A percentile compares a stretch with the other conserved stretches of the same genome.
Conservation (phyloP, 805 yeast species). For the Kodamaea kakaduensis region DNA sequence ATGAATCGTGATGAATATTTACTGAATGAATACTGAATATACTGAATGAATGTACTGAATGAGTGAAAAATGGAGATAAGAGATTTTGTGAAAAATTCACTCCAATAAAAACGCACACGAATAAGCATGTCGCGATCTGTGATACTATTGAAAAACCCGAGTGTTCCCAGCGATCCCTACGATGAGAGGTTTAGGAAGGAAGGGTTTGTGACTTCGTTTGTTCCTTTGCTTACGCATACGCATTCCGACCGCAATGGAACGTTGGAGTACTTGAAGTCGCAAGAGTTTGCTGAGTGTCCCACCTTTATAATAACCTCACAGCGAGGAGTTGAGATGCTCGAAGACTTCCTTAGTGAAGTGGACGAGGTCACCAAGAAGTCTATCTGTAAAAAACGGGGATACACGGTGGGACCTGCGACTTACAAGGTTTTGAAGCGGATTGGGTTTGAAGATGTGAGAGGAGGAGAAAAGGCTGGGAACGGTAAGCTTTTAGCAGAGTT, state of each 20-base stretch:
- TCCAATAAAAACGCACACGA: no score
- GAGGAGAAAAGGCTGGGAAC: slow-evolving; percentile 78
- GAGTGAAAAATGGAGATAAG: slow-evolving; percentile 1
- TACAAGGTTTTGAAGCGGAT: slow-evolving; percentile 48
- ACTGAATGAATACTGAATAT: background rate
- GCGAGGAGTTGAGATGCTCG: slow-evolving; percentile 81
- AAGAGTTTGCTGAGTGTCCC: slow-evolving; percentile 37
- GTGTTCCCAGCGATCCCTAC: slow-evolving; percentile 68
- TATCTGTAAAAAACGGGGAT: slow-evolving; percentile 53
- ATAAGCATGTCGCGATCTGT: slow-evolving; percentile 16
- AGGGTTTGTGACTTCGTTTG: slow-evolving; percentile 46
- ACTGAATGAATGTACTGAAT: background rate
- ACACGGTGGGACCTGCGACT: slow-evolving; percentile 93
- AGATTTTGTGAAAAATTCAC: no score
- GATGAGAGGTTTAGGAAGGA: slow-evolving; percentile 37
- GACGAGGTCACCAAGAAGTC: slow-evolving; percentile 15
- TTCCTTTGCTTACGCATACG: slow-evolving; percentile 72
- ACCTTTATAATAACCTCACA: slow-evolving; percentile 82
- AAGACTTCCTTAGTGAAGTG: slow-evolving; percentile 37
- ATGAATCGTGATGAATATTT: slow-evolving; percentile 1
- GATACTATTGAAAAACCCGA: slow-evolving; percentile 65
- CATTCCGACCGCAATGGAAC: slow-evolving; percentile 48
- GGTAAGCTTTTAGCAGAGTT: slow-evolving; percentile 67
- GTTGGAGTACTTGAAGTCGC: slow-evolving; percentile 39
- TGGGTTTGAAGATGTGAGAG: slow-evolving; percentile 68